Base-by-base conservation (phyloP, 108 stramenopile genomes). In the Parietichytrium sp. region DNA sequence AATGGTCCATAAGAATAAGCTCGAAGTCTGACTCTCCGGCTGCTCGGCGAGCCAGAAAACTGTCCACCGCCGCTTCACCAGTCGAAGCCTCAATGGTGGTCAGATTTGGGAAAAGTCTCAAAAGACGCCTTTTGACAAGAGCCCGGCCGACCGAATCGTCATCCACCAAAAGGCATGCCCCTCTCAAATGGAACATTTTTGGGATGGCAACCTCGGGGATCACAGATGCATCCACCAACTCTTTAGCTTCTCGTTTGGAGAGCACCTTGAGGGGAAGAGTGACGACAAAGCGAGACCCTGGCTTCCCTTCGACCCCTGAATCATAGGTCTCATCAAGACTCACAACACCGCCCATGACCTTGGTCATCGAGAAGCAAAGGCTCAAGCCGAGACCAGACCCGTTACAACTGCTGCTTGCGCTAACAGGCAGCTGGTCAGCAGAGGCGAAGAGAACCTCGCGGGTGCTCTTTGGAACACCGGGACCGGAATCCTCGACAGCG, bases 1-100 rank as follows among this genome's bases (percentile, higher is more conserved):
- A 72, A 42, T 72, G 61, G 20, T 72, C 61, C 10, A 72, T 72
- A 42, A 72, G 38, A 25, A 72, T 72, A 27, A 72, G 3, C 6
- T n/a, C n/a, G n/a, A n/a, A n/a, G n/a, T n/a, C n/a, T n/a, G n/a
- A n/a, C n/a, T n/a, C n/a, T n/a, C n/a, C n/a, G n/a, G n/a, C n/a
- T 10, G 36, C 33, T 42, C 45, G 36, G 3, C 15, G n/a, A 10
- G 33, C 6, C 23, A n/a, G 1, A 25, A 72, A n/a, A 33, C 45
- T 72, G 1, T 25, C n/a, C 16, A 72, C n/a, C 42, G 61, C 61
- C 10, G 36, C 61, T 20, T 72, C 61, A 6, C 61, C 61, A 25
- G 36, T 72, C 38, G 45, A 8, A 6, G 61, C 61, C 61, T 72
- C 61, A 72, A 42, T 10, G 42, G 45, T 45, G 1, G 61, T 45